These are phyloP conservation scores for Scortechinia acanthostroma DNA, from an alignment of 2,329 filamentous ascomycete genomes.

Conservation along the genomic window DNA sequence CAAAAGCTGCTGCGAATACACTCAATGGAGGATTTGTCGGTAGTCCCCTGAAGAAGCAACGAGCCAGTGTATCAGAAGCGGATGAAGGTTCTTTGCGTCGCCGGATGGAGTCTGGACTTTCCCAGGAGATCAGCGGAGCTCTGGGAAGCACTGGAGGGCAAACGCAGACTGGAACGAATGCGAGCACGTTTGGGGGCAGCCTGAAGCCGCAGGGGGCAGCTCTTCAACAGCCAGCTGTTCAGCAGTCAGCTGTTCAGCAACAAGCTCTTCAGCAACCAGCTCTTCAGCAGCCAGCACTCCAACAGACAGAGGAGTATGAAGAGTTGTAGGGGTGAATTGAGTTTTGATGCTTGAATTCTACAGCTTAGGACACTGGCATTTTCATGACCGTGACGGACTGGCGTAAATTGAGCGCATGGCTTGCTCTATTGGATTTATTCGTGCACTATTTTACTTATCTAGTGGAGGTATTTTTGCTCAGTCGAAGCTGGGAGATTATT, in stretches of 20 bases:
- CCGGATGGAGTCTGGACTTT: conserved; percentile 26
- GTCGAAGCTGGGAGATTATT: too few species aligned
- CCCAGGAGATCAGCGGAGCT: conserved; percentile 23
- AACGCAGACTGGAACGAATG: background rate
- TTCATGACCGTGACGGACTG: conserved; percentile 1
- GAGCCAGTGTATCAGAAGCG: conserved; percentile 30
- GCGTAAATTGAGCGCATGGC: background rate
- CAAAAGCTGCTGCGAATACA: conserved; percentile 9
- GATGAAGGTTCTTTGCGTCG: conserved; percentile 27
- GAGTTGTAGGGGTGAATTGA: too few species aligned
- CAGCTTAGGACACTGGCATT: too few species aligned
- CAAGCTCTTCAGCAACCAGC: background rate
- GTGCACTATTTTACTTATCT: background rate
- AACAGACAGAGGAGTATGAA: too few species aligned
- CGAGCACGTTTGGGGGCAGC: background rate
- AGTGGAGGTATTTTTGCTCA: too few species aligned
- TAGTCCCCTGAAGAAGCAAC: conserved; percentile 35
- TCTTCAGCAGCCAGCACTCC: too few species aligned
- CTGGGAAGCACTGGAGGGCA: background rate
- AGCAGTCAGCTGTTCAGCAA: background rate
- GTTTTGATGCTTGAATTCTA: too few species aligned
- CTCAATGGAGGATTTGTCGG: conserved; percentile 23
- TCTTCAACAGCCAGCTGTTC: background rate
- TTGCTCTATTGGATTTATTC: background rate
- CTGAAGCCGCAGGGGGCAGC: background rate